phyloP scores from a whole-genome alignment of 2,329 filamentous ascomycete species.

The Alternaria hordeiaustralica region DNA sequence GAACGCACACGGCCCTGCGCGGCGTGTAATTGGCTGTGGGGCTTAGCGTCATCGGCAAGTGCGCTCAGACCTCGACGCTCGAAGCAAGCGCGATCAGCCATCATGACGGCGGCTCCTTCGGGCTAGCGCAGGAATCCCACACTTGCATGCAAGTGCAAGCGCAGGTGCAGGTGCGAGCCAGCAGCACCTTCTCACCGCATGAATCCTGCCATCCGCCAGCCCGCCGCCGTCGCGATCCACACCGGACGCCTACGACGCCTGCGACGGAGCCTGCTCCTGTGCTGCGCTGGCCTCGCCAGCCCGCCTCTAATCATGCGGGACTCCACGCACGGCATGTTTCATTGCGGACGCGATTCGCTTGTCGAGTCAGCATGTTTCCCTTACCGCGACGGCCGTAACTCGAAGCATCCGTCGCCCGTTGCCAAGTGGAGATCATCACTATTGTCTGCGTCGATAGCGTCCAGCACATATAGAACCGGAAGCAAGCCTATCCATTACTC shows the following conservation, averaged over 20 bases:
- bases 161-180: conserved; percentile 1
- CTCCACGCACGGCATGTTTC: conserved; percentile 27
- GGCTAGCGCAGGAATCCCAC: conserved; percentile 13
- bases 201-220: conserved; percentile 13
- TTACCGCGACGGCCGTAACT: conserved; percentile 20
- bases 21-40: conserved; percentile 26
- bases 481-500: conserved; percentile 21
- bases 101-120: conserved; percentile 5
- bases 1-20: conserved; percentile 20
- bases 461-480: conserved; percentile 16
- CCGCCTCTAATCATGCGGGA: conserved; percentile 10
- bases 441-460: conserved; percentile 33
- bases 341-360: conserved; percentile 17
- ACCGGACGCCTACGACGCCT: background rate
- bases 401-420: conserved; percentile 26
- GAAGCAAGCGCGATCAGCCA: conserved; percentile 27
- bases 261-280: conserved; percentile 13
- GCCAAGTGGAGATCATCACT: conserved; percentile 36
- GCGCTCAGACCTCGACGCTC: conserved; percentile 19
- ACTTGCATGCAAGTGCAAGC: conserved; percentile 6
- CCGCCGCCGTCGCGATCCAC: conserved; percentile 14
- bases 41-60: conserved; percentile 27
- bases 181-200: conserved; percentile 25
- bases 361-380: conserved; percentile 21
- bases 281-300: conserved; percentile 9